Evolutionary conservation across 2,329 filamentous ascomycete species (phyloP), one percentile per base, ranked within the genome.

Genomic region (Gremmenia infestans): DNA sequence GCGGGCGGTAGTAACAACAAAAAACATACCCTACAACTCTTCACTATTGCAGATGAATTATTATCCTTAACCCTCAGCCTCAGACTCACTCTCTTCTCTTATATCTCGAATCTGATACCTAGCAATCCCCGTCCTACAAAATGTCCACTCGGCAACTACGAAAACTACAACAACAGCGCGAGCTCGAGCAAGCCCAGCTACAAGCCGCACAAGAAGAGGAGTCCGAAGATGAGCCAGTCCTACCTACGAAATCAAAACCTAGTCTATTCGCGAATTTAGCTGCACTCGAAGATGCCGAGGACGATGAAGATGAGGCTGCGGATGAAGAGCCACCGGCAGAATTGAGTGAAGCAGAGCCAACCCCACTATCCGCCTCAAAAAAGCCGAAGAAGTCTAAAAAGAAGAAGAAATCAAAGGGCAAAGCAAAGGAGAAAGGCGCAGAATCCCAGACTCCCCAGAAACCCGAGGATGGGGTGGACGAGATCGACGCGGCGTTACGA

Each of bases 401-500:
- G 68, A 81, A 82, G 70, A 80, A 76, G 63, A 79, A 78, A 82
- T 67, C 81, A 82, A 70, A 80, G 76, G 63, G 78, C 77, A 62
- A 78, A 75, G 63, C 69, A 63, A 46, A 68, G 66, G 48, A 64
- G 70, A 15, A 71, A 74, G 45, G 70, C 43, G 65, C 70, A 15
- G 65, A 68, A 49, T 49, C 54, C 2, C 52, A 28, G 2, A 60
- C 64, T 45, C 59, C 68, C 2, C 63, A 70, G 1, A 63, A 69
- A 25, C 59, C 62, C 11, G 70, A 72, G 46, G 56, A 63, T 37
- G 63, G 53, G 4, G 68, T 83, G 25, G 85, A 89, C 62, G 86
- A 89, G 61, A 87, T 89, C 50, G 86, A 89, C 67, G 74, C 74
- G 53, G 85, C 85, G 2, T 70, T 89, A 28, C 78, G 79, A 61